Evolutionary conservation across 768 basidiomycete species (phyloP).

Genomic region (Lactifluus piperatus): DNA sequence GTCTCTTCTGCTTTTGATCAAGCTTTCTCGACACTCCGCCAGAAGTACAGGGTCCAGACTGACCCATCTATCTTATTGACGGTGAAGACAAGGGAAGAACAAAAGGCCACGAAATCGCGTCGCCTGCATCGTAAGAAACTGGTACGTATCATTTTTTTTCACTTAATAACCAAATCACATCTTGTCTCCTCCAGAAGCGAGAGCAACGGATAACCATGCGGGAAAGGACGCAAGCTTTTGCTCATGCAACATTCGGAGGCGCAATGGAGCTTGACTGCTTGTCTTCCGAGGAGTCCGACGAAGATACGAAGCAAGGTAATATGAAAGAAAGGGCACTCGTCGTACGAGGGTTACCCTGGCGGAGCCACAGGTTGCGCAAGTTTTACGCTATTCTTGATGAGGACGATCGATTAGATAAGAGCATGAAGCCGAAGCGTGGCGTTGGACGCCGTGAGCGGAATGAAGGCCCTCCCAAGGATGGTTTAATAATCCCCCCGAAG

Average conservation of each 20-base stretch:
- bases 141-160: constrained; percentile 33
- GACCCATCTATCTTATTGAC: constrained; percentile 38
- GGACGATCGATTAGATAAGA: constrained; percentile 39
- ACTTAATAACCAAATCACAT: background rate
- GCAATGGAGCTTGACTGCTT: constrained; percentile 69
- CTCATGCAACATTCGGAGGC: constrained; percentile 58
- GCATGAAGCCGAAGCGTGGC: constrained; percentile 47
- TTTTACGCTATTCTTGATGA: constrained; percentile 58
- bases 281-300: constrained; percentile 72
- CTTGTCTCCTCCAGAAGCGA: constrained; percentile 45
- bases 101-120: constrained; percentile 53
- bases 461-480: constrained; percentile 48
- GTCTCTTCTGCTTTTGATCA: constrained; percentile 62
- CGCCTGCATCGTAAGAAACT: constrained; percentile 52
- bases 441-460: constrained; percentile 46
- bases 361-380: constrained; percentile 52
- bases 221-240: constrained; percentile 42
- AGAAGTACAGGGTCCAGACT: constrained; percentile 55
- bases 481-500: constrained; percentile 48
- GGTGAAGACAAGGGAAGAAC: constrained; percentile 46
- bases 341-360: constrained; percentile 56
- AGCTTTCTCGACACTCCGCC: constrained; percentile 56
- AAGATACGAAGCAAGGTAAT: constrained; percentile 30
- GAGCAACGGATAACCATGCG: constrained; percentile 53
- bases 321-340: constrained; percentile 34